A percentile compares a stretch with the other conserved stretches of the same genome.
Conservation (phyloP, 768 basidiomycete genomes). For the Phaeotremella skinneri region DNA sequence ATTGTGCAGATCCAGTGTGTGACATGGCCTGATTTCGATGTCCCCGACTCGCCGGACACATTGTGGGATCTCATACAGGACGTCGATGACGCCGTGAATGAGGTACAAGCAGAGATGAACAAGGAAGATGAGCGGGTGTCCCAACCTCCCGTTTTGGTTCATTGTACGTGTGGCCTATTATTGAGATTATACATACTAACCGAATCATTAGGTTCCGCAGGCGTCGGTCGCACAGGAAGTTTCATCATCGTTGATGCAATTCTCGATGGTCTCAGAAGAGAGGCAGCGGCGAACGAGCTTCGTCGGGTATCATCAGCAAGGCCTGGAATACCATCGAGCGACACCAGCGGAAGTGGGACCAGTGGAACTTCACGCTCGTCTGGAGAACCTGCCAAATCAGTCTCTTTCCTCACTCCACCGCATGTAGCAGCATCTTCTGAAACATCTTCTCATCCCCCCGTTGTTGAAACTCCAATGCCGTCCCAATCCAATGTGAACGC, state of each 20-base stretch:
- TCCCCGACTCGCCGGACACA: conserved; percentile 76
- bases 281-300: conserved; percentile 6
- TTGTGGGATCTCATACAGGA: conserved; percentile 71
- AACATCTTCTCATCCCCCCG: background rate
- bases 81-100: conserved; percentile 57
- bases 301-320: conserved; percentile 5
- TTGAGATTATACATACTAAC: background rate
- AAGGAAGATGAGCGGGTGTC: conserved; percentile 9
- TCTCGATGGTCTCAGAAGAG: conserved; percentile 40
- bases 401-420: conserved; percentile 19
- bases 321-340: background rate
- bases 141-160: conserved; percentile 46
- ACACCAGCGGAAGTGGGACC: background rate
- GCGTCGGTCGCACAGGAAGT: conserved; percentile 90
- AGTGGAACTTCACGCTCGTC: background rate
- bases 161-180: conserved; percentile 38
- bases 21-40: conserved; percentile 95
- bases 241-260: conserved; percentile 70
- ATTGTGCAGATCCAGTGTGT: conserved; percentile 88
- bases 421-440: conserved; percentile 5
- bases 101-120: conserved; percentile 16
- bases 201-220: conserved; percentile 65
- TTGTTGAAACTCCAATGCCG: background rate
- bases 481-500: background rate
- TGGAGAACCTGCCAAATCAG: conserved; percentile 19